Evolutionary conservation across 148 eudicot species (phyloP).

Genomic region (Heliosperma pusillum): DNA sequence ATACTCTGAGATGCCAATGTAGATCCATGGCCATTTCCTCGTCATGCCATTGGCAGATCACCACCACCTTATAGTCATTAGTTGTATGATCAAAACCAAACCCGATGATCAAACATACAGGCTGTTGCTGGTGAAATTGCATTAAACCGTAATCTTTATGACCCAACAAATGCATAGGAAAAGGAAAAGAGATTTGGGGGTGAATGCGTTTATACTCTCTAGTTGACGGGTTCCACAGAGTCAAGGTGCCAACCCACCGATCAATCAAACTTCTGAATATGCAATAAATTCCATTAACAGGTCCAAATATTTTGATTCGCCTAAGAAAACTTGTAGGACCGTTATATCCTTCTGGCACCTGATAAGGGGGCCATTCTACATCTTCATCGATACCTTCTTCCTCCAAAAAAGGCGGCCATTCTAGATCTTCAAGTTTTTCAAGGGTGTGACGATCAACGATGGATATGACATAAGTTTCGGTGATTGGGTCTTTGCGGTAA

Average conservation of each 20-base stretch:
- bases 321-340: background rate
- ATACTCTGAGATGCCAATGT: conserved; percentile 1
- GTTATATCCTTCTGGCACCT: too few species aligned
- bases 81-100: conserved; percentile 8
- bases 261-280: background rate
- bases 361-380: too few species aligned
- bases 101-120: background rate
- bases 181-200: conserved; percentile 5
- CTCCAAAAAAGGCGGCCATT: background rate
- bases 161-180: background rate
- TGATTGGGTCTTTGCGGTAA: background rate
- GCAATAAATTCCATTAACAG: conserved; percentile 4
- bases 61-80: conserved; percentile 2
- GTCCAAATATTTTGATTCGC: conserved; percentile 6
- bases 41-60: background rate
- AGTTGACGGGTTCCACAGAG: background rate
- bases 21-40: background rate
- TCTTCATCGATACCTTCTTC: background rate
- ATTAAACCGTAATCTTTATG: background rate
- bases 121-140: background rate
- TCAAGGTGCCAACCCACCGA: background rate
- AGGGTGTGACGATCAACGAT: conserved; percentile 1
- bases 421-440: background rate
- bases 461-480: background rate
- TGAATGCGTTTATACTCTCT: background rate